phyloP scores from a whole-genome alignment of 257 asterid genomes.

The Jacaranda mimosifolia region DNA sequence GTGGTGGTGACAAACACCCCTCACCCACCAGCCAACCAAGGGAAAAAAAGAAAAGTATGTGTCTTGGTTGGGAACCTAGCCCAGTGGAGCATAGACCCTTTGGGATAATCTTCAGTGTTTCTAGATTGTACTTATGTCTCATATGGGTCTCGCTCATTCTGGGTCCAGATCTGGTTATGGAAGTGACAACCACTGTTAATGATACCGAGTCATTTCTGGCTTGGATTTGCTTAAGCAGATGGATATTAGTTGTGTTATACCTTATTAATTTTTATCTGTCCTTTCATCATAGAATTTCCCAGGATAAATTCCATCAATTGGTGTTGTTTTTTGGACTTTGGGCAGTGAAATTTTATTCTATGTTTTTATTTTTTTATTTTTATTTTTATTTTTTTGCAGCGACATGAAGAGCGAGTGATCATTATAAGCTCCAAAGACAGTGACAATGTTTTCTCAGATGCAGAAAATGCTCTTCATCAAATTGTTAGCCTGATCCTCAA shows the following conservation, averaged over 20 bases:
- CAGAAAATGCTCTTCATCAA: constrained; percentile 97
- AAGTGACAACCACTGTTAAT: constrained; percentile 1
- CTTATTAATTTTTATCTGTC: not conserved
- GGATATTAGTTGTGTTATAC: constrained; percentile 16
- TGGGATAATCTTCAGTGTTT: constrained; percentile 19
- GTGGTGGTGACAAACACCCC: not conserved
- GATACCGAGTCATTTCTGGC: constrained; percentile 22
- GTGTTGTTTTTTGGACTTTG: constrained; percentile 15
- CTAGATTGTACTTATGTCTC: constrained; percentile 3
- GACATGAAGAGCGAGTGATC: constrained; percentile 93
- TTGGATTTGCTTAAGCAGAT: constrained; percentile 32
- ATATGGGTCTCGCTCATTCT: constrained; percentile 16
- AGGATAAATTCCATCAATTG: constrained; percentile 7
- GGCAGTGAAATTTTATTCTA: constrained; percentile 13
- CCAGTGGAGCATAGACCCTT: constrained; percentile 24
- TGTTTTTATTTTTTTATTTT: constrained; percentile 4
- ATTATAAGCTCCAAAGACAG: constrained; percentile 90
- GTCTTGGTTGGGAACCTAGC: constrained; percentile 25
- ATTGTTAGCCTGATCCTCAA: constrained; percentile 82
- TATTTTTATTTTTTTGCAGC: constrained; percentile 50
- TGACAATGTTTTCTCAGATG: constrained; percentile 71
- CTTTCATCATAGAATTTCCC: constrained; percentile 13
- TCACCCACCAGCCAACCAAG: constrained; percentile 26
- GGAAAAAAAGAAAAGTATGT: constrained; percentile 22
- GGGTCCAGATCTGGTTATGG: constrained; percentile 16